Evolutionary conservation across 176 grass and related monocot genomes (phyloP).

Genomic region (Oryza nivara): DNA sequence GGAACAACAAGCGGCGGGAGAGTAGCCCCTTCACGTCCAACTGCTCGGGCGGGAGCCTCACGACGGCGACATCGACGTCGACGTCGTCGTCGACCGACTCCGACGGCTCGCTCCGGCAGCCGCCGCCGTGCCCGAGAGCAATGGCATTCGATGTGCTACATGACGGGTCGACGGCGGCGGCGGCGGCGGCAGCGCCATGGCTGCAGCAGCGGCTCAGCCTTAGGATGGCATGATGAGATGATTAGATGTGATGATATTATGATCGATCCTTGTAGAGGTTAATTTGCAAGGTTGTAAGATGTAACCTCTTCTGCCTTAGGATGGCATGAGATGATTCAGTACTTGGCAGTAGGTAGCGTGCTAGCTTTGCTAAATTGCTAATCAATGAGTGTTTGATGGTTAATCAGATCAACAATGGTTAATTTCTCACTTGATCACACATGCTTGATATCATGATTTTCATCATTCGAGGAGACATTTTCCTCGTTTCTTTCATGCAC

Average conservation of each 20-base stretch:
- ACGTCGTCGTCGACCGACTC: conserved; percentile 35
- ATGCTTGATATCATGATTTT: not conserved
- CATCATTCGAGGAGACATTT: no score
- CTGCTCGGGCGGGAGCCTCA: conserved; percentile 46
- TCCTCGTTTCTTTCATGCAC: no score
- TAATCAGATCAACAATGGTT: not conserved
- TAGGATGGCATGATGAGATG: conserved; percentile 51
- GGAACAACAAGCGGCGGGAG: conserved; percentile 16
- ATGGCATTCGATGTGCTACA: conserved; percentile 23
- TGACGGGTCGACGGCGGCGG: conserved; percentile 18
- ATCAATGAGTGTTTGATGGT: not conserved
- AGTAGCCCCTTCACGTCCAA: conserved; percentile 19
- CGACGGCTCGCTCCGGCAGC: not conserved
- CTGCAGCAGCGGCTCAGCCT: conserved; percentile 56
- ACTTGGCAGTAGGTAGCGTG: not conserved
- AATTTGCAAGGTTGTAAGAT: not conserved
- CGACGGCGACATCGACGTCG: conserved; percentile 11
- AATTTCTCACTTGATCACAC: not conserved
- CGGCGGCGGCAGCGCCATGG: conserved; percentile 23
- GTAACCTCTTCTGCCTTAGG: not conserved
- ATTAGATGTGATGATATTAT: not conserved
- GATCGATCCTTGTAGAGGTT: not conserved
- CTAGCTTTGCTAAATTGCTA: conserved; percentile 4
- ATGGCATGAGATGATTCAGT: not conserved
- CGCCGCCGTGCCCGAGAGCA: conserved; percentile 16